Conservation (phyloP, 352 stramenopile species). For the Phytopythium mirpurense region DNA sequence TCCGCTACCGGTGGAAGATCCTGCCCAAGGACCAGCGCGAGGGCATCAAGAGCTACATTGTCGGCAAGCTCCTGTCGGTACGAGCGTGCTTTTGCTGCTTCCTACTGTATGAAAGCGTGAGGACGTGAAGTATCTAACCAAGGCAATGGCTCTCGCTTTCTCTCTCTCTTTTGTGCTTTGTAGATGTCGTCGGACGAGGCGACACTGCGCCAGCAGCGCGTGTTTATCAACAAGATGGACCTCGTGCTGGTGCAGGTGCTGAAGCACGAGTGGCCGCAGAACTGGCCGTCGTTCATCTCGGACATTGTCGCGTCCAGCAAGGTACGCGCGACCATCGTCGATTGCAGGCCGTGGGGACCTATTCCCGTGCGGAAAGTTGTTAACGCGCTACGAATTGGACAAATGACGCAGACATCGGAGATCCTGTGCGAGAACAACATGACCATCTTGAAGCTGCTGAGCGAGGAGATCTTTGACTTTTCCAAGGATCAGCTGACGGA, state of each 20-base stretch:
- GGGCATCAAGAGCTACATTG: conserved; percentile 98
- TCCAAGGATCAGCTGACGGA: conserved; percentile 97
- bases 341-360: too few relatives aligned
- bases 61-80: conserved; percentile 94
- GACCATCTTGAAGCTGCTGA: conserved; percentile 98
- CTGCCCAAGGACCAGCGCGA: conserved; percentile 95
- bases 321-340: too few relatives aligned
- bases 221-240: conserved; percentile 96
- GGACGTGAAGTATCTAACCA: not conserved
- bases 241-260: conserved; percentile 97
- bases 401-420: conserved; percentile 89
- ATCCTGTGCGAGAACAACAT: conserved; percentile 99
- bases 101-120: not conserved
- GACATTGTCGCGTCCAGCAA: conserved; percentile 93
- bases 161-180: too few relatives aligned
- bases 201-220: conserved; percentile 82
- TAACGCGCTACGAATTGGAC: too few relatives aligned
- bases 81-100: conserved; percentile 6
- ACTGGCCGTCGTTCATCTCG: conserved; percentile 99
- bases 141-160: not conserved
- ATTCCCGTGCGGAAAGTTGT: too few relatives aligned
- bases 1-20: conserved; percentile 97
- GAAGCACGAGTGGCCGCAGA: conserved; percentile 99
- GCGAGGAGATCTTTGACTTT: conserved; percentile 99
- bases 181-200: conserved; percentile 89